A percentile compares a stretch with the other conserved stretches of the same genome.
These are phyloP conservation scores for Mycena sp. DNA, from an alignment of 1,284 basidiomycete genomes.

Conservation along the genomic window DNA sequence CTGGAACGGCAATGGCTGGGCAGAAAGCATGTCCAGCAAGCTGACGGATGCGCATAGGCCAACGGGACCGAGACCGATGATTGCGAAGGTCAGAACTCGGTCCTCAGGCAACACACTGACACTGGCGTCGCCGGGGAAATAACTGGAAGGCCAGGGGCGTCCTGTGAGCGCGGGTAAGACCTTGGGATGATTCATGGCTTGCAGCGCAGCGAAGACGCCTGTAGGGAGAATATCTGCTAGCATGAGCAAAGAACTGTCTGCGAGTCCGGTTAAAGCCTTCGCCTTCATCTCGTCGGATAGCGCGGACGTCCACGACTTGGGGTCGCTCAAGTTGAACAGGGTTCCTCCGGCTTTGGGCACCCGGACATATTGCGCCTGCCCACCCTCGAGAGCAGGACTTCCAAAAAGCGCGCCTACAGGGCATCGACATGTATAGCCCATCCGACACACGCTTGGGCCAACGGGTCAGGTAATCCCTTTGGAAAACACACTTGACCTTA, in stretches of 20 bases:
- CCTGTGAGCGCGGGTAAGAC: constrained; percentile 64
- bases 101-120: constrained; percentile 53
- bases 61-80: constrained; percentile 81
- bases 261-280: constrained; percentile 50
- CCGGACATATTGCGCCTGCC: constrained; percentile 88
- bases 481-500: constrained; percentile 48
- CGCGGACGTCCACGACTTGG: constrained; percentile 48
- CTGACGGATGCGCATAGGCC: constrained; percentile 75
- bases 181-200: constrained; percentile 79
- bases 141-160: constrained; percentile 64
- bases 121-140: constrained; percentile 41
- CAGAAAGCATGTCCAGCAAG: constrained; percentile 68
- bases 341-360: constrained; percentile 85
- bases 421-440: constrained; percentile 84
- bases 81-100: constrained; percentile 62
- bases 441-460: constrained; percentile 69
- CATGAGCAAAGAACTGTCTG: constrained; percentile 73
- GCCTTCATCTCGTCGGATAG: constrained; percentile 44
- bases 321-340: constrained; percentile 71
- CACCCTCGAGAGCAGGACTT: constrained; percentile 76
- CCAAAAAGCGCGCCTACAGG: constrained; percentile 76
- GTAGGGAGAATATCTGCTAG: constrained; percentile 87
- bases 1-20: constrained; percentile 55
- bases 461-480: background rate
- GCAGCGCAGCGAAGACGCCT: constrained; percentile 78